These are phyloP conservation scores for Platanus orientalis DNA, from an alignment of 164 flowering plant genomes.

Conservation along the genomic window DNA sequence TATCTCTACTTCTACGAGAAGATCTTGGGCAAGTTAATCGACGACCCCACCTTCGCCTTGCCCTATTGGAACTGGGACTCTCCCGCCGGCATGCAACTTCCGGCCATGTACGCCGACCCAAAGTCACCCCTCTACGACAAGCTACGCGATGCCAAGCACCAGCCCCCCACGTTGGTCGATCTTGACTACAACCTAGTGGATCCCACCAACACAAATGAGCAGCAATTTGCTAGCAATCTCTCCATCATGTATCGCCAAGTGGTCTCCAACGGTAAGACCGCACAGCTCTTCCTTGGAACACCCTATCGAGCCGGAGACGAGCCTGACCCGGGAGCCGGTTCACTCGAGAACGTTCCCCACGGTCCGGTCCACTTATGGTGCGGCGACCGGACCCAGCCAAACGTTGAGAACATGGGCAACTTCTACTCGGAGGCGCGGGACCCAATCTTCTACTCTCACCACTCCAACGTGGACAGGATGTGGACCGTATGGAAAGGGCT, in stretches of 20 bases:
- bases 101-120: conserved; percentile 28
- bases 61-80: conserved; percentile 72
- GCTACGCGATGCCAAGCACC: conserved; percentile 22
- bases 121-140: conserved; percentile 36
- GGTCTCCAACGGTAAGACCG: conserved; percentile 17
- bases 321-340: conserved; percentile 26
- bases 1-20: conserved; percentile 46
- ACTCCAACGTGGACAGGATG: conserved; percentile 56
- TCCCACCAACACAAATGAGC: neutral
- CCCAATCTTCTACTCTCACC: conserved; percentile 59
- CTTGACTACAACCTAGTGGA: conserved; percentile 17
- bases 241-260: conserved; percentile 20
- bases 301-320: conserved; percentile 29
- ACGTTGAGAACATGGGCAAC: conserved; percentile 59
- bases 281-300: conserved; percentile 27
- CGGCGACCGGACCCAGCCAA: conserved; percentile 42
- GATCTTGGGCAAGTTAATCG: conserved; percentile 51
- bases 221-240: conserved; percentile 5
- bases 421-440: conserved; percentile 67
- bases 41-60: conserved; percentile 54
- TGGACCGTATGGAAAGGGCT: conserved; percentile 56
- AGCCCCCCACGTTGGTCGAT: conserved; percentile 16
- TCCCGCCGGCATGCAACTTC: conserved; percentile 57
- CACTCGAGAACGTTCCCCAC: conserved; percentile 32
- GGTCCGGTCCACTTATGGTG: conserved; percentile 34